These are phyloP conservation scores for Eimeria zaria DNA, from an alignment of 169 alveolate genomes.

Conservation along the genomic window DNA sequence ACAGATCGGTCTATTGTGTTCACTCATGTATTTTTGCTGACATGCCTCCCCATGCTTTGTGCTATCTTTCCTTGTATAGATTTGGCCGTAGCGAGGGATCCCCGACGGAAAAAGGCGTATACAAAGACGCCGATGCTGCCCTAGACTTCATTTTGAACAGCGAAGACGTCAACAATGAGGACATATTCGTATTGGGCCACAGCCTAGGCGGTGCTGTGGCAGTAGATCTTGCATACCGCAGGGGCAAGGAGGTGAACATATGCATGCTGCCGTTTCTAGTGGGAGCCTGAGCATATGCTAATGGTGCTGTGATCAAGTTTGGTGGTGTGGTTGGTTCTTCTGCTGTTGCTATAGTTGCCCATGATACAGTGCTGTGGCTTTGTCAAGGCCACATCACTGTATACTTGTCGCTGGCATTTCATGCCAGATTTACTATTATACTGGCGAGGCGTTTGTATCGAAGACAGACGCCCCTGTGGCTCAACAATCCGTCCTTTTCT, in stretches of 20 bases:
- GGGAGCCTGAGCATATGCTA: neutral
- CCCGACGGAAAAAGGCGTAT: constrained; percentile 82
- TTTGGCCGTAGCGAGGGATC: constrained; percentile 78
- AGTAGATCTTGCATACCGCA: constrained; percentile 83
- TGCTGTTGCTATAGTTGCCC: neutral
- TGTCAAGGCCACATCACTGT: neutral
- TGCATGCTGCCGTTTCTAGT: neutral
- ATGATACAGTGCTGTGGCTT: neutral
- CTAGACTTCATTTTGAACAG: neutral
- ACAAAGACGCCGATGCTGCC: constrained; percentile 70
- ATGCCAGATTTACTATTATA: neutral
- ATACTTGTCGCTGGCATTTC: neutral
- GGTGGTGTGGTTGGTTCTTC: neutral
- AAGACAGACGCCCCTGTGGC: neutral
- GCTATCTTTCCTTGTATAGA: neutral
- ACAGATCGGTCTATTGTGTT: neutral
- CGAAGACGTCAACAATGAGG: constrained; percentile 55
- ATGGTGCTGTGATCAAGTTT: neutral
- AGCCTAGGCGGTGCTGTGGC: constrained; percentile 92
- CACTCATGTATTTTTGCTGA: neutral
- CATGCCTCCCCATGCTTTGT: neutral
- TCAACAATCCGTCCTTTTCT: neutral
- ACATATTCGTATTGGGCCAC: constrained; percentile 88
- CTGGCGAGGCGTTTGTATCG: neutral
- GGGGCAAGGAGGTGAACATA: constrained; percentile 45